Base-by-base conservation (phyloP, 768 basidiomycete species). In the Coprinellus micaceus region DNA sequence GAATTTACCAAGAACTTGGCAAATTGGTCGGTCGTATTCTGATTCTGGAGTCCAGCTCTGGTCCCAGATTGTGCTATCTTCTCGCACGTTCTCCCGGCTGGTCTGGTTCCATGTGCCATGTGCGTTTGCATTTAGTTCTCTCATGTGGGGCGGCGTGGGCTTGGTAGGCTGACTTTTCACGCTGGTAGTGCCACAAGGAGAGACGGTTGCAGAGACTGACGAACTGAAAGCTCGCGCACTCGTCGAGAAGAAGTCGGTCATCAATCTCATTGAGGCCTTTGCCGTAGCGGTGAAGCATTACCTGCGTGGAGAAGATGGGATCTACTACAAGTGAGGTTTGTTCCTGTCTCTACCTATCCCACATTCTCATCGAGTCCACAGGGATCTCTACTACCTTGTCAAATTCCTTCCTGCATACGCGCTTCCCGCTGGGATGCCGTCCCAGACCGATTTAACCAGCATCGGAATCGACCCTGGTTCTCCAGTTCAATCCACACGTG, bases 381-480 rank as follows among this genome's bases (percentile, higher is more conserved):
- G 76, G 61, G 85, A 88, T 65, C 69, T 88, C 15, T 88, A 85
- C 69, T 79, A 85, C 58, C 79, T 85, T 43, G 82, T 86, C 65
- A 89, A 86, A 65, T 87, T 83, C 66, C 77, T 90, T n/a, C 86
- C 88, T 3, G 73, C 81, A 11, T 86, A 85, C 60, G 77, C 79
- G 1, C 67, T 85, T 3, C 83, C 84, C 1, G 64, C 78, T 1
- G 80, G 81, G 29, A 69, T 81, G 58, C 69, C 69, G 3, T 53
- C 81, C 72, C 33, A 76, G 28, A 26, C 40, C 21, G 61, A 62
- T 24, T 28, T 52, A 37, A 52, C 29, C 1, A 29, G 21, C 28
- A 47, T 46, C 29, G 53, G 37, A 19, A 24, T 54, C 15, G 54
- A 56, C 15, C 47, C 47, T 15, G 3, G 13, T 1, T 49, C 25